Conservation (phyloP, 306 rosid species). For the Carpinus viminea region DNA sequence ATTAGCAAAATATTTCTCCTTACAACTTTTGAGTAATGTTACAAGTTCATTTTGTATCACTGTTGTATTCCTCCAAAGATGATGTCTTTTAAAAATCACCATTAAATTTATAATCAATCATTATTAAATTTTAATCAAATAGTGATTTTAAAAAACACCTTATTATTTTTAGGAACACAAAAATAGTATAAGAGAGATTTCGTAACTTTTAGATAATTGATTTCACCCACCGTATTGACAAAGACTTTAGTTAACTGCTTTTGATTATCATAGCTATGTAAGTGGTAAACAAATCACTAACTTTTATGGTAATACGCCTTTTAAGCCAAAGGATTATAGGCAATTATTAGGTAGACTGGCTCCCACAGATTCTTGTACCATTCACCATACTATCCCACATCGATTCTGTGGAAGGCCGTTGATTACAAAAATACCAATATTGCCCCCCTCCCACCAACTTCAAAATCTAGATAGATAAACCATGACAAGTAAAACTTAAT, state of each 20-base stretch:
- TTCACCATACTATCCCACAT: constrained; percentile 22
- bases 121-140: too few species aligned
- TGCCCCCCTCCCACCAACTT: not conserved
- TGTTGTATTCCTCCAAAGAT: too few species aligned
- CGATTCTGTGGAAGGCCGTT: constrained; percentile 3
- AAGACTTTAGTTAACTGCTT: not conserved
- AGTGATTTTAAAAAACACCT: too few species aligned
- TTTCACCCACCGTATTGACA: too few species aligned
- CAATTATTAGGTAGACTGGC: not conserved
- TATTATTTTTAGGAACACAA: too few species aligned
- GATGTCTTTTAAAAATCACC: too few species aligned
- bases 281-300: not conserved
- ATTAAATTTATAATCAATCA: too few species aligned
- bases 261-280: not conserved
- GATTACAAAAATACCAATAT: not conserved
- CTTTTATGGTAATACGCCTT: not conserved
- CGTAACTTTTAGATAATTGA: too few species aligned
- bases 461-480: constrained; percentile 24
- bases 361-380: not conserved
- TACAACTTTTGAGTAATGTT: not conserved
- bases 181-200: too few species aligned
- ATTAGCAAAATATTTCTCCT: not conserved
- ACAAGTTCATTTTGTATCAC: too few species aligned
- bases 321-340: not conserved
- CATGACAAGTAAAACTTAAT: constrained; percentile 25